Evolutionary conservation across 305 asterid species (phyloP).

Genomic region (Fraxinus platypoda): DNA sequence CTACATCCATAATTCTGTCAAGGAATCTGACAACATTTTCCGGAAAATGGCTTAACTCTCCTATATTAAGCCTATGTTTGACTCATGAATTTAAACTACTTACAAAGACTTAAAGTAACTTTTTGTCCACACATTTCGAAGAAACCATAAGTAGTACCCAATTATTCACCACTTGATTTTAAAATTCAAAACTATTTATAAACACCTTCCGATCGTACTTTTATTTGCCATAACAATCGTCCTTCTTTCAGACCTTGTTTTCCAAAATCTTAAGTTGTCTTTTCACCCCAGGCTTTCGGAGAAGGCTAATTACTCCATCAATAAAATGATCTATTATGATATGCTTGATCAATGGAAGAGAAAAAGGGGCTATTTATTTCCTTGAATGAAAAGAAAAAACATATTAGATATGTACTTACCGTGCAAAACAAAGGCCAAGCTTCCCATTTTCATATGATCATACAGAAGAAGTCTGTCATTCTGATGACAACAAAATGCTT

Average conservation of each 20-base stretch:
- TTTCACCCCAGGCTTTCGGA: not conserved
- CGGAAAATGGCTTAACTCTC: not conserved
- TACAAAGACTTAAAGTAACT: too few species aligned
- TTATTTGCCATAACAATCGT: not conserved
- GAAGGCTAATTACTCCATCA: not conserved
- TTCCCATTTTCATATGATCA: constrained; percentile 28
- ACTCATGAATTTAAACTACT: not conserved
- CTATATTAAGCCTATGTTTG: not conserved
- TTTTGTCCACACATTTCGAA: not conserved
- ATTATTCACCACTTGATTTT: too few species aligned
- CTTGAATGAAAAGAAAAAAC: not conserved
- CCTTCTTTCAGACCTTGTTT: not conserved
- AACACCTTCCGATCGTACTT: not conserved
- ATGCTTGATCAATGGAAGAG: not conserved
- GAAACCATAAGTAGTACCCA: not conserved
- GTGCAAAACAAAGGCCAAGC: constrained; percentile 29
- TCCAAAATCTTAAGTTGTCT: not conserved
- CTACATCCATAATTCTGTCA: not conserved
- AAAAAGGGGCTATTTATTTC: not conserved
- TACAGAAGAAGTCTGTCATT: constrained; percentile 25
- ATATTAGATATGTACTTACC: constrained; percentile 9
- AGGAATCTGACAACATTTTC: not conserved
- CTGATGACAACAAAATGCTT: constrained; percentile 22
- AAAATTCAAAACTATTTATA: too few species aligned
- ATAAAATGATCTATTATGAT: not conserved